Base-by-base conservation (phyloP, 2,329 filamentous ascomycete species). In the Cladobotryum protrusum region DNA sequence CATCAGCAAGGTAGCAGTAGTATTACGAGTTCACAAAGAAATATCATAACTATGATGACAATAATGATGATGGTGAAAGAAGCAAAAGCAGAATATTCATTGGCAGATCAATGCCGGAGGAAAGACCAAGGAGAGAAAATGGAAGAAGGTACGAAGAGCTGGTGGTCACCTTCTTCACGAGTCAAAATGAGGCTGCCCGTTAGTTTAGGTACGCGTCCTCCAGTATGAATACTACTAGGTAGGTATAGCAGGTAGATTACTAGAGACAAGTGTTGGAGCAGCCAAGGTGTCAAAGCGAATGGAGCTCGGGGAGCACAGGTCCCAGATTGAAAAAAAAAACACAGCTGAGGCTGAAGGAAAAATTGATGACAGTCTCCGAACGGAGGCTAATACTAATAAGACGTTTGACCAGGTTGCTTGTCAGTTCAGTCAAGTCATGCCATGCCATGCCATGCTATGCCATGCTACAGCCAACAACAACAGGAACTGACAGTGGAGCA, bases 311-410 rank as follows among this genome's bases (percentile, higher is more conserved):
- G 24, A 29, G 24, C 24, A 29, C 24, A 29, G 24, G 24, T 29
- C 48, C 48, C 44, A 49, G 48, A n/a, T 41, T 13, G 24, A 32
- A 43, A 43, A 43, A 15, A 35, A 32, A 43, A 43, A 43, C 20
- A 43, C 48, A 43, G 45, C 44, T 50, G 48, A 50, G 48, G 48
- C 48, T 50, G 48, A 50, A n/a, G n/a, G 43, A 43, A 29, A 50
- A 46, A 37, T 42, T 35, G 36, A 17, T 36, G 14, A 37, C 35
- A 37, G 35, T 37, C n/a, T 37, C 35, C 24, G 24, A 29, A 8
- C 24, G 24, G 24, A 15, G 19, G 33, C 24, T 40, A 49, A 36
- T 15, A 45, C 35, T n/a, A 37, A 29, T 29, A 29, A 37, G 13
- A 37, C 13, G 35, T 13, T 12, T 37, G 35, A 37, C 24, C 24